Evolutionary conservation across 805 yeast genomes (phyloP).

Genomic region (Suhomyces xylopsoci): DNA sequence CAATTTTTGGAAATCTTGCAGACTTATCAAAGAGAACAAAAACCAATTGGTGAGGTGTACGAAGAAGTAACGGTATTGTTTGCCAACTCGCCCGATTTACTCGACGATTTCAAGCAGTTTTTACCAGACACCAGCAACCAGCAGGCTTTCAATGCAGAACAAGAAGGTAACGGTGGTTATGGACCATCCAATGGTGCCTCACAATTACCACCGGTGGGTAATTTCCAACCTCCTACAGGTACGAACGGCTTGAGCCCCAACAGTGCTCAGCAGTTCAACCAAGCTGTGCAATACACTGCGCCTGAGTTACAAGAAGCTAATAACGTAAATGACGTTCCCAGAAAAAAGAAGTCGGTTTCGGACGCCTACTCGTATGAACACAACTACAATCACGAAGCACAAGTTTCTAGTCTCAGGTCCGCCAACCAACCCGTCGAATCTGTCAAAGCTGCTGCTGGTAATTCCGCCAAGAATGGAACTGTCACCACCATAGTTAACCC

Average conservation of each 20-base stretch:
- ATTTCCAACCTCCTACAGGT: slow-evolving; percentile 66
- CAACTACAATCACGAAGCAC: slow-evolving; percentile 43
- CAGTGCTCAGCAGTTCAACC: slow-evolving; percentile 18
- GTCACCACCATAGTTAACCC: slow-evolving; percentile 47
- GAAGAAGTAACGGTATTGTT: slow-evolving; percentile 87
- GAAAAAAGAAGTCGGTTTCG: slow-evolving; percentile 22
- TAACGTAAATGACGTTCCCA: slow-evolving; percentile 9
- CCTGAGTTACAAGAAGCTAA: slow-evolving; percentile 3
- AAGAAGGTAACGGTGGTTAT: slow-evolving; percentile 21
- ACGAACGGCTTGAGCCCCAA: slow-evolving; percentile 21
- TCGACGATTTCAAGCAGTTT: slow-evolving; percentile 93
- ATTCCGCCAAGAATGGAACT: slow-evolving; percentile 24
- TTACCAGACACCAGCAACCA: slow-evolving; percentile 75
- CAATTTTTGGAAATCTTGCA: slow-evolving; percentile 91
- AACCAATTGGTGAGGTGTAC: slow-evolving; percentile 93
- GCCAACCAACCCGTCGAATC: slow-evolving; percentile 13
- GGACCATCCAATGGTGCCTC: slow-evolving; percentile 30
- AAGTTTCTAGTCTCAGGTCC: slow-evolving; percentile 47
- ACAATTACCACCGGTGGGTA: slow-evolving; percentile 86
- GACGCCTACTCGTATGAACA: slow-evolving; percentile 32
- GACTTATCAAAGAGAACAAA: slow-evolving; percentile 93
- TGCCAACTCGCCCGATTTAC: slow-evolving; percentile 88
- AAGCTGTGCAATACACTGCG: slow-evolving; percentile 6
- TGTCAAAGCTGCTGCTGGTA: slow-evolving; percentile 1
- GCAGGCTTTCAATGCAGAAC: slow-evolving; percentile 21